phyloP scores from a whole-genome alignment of 179 eudicot genomes.

The Corrigiola litoralis region DNA sequence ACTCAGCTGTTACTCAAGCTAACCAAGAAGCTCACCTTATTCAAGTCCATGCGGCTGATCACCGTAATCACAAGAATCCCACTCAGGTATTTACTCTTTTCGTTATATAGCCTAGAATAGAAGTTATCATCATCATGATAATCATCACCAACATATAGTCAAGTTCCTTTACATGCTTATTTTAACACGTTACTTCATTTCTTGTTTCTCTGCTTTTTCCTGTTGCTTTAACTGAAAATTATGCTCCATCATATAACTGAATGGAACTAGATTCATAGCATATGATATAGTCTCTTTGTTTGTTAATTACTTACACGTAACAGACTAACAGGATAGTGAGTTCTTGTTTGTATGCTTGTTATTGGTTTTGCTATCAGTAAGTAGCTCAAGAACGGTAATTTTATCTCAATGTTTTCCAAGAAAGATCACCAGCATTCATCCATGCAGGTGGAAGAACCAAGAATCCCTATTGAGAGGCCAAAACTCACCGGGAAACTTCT shows the following conservation, averaged over 20 bases:
- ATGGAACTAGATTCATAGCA: too few relatives aligned
- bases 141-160: neutral
- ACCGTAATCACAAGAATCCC: constrained; percentile 32
- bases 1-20: constrained; percentile 13
- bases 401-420: neutral
- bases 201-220: constrained; percentile 3
- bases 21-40: neutral
- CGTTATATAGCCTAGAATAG: neutral
- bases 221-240: neutral
- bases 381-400: neutral
- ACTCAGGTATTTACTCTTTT: constrained; percentile 5
- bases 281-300: too few relatives aligned
- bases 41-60: constrained; percentile 10
- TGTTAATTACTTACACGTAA: neutral
- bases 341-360: neutral
- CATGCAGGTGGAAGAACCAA: constrained; percentile 30
- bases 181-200: constrained; percentile 24
- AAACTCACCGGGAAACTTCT: constrained; percentile 13
- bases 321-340: neutral
- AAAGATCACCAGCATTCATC: neutral
- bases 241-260: too few relatives aligned
- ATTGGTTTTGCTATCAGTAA: neutral
- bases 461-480: constrained; percentile 12
- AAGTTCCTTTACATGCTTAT: neutral
- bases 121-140: constrained; percentile 7